Evolutionary conservation across 2,329 filamentous ascomycete genomes (phyloP), one percentile per base, ranked within the genome.

Genomic region (Botrytis sinoallii): DNA sequence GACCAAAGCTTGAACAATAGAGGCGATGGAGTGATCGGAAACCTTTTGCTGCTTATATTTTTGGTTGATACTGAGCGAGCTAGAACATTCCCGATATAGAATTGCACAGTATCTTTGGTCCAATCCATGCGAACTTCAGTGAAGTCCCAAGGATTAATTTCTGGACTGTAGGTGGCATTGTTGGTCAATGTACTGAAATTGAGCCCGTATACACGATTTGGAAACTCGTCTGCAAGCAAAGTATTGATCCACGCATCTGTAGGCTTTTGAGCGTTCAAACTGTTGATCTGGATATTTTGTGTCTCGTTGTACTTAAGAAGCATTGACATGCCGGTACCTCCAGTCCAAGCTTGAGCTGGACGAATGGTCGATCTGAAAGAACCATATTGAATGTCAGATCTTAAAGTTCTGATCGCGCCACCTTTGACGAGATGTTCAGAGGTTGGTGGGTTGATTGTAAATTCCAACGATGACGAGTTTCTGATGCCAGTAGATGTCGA

Each of bases 331-430:
- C 84, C 84, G 57, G 81, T 84, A 5, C 85, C 85, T 44, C 80
- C 76, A 10, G 77, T 76, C 46, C 78, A 81, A 32, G 77, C 77
- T 42, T 77, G 77, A 4, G 85, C 81, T 25, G 83, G 81, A 72
- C 82, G 82, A 79, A 86, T 82, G 32, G 82, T 80, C 1, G 82
- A 80, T 38, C 84, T 81, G 75, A 86, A 86, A 16, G 84, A 84
- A 66, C 85, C 85, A 80, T 84, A 85, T 48, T 84, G 81, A 35
- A 86, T 85, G 74, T 86, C 85, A 63, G 83, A 82, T 59, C 85
- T 79, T 42, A 80, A 74, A 7, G 84, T 85, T 42, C 82, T 80
- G 61, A 86, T 80, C 60, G 82, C 81, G 6, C 81, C 83, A 29
- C 85, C 85, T 32, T 81, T 79, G 25, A 86, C 84, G 0, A 85